Evolutionary conservation across 2,329 filamentous ascomycete species (phyloP).

Genomic region (Mollisia scopiformis): DNA sequence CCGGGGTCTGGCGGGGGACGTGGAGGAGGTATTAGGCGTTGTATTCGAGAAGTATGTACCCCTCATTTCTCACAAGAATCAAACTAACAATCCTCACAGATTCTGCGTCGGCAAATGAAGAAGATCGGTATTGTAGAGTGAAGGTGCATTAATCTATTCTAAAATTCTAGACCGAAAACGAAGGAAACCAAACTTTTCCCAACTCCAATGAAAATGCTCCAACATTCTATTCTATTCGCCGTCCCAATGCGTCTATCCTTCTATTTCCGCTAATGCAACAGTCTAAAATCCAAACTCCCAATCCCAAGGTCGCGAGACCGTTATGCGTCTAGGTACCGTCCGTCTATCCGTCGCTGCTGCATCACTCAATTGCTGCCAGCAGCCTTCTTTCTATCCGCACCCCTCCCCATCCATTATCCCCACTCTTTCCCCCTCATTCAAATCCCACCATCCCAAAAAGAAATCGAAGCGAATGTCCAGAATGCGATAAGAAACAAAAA

Average conservation of each 20-base stretch:
- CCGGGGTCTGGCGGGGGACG: slow-evolving; percentile 80
- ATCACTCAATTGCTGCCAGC: not conserved
- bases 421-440: too few species aligned
- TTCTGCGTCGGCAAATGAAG: not conserved
- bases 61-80: not conserved
- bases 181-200: not conserved
- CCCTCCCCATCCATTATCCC: not conserved
- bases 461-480: not conserved
- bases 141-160: too few species aligned
- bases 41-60: slow-evolving; percentile 88
- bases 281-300: not conserved
- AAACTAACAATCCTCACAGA: not conserved
- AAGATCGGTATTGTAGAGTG: not conserved
- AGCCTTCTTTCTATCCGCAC: not conserved
- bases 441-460: not conserved
- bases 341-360: not conserved
- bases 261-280: not conserved
- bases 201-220: not conserved
- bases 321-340: slow-evolving; percentile 14
- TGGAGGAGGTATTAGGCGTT: slow-evolving; percentile 93
- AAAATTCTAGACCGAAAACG: not conserved
- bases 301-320: slow-evolving; percentile 8
- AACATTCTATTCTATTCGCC: not conserved
- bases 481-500: not conserved
- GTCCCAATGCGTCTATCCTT: slow-evolving; percentile 2